Evolutionary conservation across 2,329 filamentous ascomycete genomes (phyloP).

Genomic region (Alternaria tenuissima): DNA sequence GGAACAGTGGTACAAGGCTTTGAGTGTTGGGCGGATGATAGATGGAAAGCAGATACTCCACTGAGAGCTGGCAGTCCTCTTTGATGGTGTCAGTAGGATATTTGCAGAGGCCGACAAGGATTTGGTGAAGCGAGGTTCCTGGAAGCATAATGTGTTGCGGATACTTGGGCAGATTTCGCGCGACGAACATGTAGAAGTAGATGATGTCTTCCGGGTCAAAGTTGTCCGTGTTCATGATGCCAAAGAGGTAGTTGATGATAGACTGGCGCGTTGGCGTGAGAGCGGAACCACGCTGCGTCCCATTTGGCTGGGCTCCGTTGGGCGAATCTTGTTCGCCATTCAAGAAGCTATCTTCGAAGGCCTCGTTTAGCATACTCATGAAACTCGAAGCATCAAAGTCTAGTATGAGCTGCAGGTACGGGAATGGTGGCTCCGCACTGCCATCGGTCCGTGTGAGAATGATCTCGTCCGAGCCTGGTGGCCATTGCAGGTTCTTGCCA

Average conservation of each 20-base stretch:
- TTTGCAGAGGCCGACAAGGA: slow-evolving; percentile 82
- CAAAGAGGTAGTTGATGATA: slow-evolving; percentile 86
- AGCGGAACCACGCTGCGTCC: slow-evolving; percentile 50
- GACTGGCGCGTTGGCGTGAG: slow-evolving; percentile 81
- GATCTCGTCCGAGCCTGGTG: slow-evolving; percentile 66
- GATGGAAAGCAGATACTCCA: slow-evolving; percentile 91
- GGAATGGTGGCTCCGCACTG: slow-evolving; percentile 76
- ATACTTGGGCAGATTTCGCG: slow-evolving; percentile 94
- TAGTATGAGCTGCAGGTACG: slow-evolving; percentile 83
- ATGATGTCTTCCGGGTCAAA: slow-evolving; percentile 85
- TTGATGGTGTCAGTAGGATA: slow-evolving; percentile 82
- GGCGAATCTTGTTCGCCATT: slow-evolving; percentile 77
- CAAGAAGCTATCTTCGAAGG: slow-evolving; percentile 92
- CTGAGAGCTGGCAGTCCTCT: slow-evolving; percentile 96
- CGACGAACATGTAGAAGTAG: slow-evolving; percentile 98
- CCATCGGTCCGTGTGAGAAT: slow-evolving; percentile 67
- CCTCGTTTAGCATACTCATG: slow-evolving; percentile 93
- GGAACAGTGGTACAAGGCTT: slow-evolving; percentile 78
- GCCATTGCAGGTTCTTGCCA: slow-evolving; percentile 79
- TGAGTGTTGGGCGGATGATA: slow-evolving; percentile 88
- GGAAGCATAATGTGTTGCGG: slow-evolving; percentile 93
- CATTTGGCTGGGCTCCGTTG: slow-evolving; percentile 63
- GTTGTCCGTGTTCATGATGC: slow-evolving; percentile 81
- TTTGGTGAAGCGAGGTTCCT: slow-evolving; percentile 81
- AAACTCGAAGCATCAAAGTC: slow-evolving; percentile 92